These are phyloP conservation scores for Tricholoma furcatifolium DNA, from an alignment of 768 basidiomycete genomes.

Conservation along the genomic window DNA sequence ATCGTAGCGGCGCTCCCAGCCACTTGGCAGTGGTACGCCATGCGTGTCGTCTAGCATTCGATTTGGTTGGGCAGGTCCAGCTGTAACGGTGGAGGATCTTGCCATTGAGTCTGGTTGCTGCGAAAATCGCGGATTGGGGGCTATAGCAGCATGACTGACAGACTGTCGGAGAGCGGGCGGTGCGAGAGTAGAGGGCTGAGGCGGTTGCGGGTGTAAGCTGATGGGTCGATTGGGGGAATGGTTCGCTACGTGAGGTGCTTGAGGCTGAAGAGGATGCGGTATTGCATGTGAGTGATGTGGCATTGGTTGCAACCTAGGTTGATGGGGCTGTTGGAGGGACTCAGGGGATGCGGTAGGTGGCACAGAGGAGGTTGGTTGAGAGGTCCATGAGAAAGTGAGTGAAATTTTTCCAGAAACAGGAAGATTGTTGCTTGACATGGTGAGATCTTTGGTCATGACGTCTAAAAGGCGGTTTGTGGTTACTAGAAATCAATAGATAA, in stretches of 20 bases:
- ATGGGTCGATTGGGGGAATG: constrained; percentile 9
- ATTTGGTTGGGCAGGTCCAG: constrained; percentile 11
- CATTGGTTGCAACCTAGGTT: neutral
- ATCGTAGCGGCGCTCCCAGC: constrained; percentile 85
- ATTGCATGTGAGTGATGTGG: constrained; percentile 1
- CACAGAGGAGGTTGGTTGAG: constrained; percentile 26
- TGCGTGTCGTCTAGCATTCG: constrained; percentile 54
- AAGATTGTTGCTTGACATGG: constrained; percentile 71
- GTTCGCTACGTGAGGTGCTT: constrained; percentile 7
- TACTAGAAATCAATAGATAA: constrained; percentile 16
- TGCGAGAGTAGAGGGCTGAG: constrained; percentile 8
- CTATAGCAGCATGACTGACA: constrained; percentile 23
- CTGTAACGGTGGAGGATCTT: constrained; percentile 13
- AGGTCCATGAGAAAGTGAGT: constrained; percentile 52
- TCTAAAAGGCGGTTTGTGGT: constrained; percentile 37
- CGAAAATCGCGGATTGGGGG: constrained; percentile 19
- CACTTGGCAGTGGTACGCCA: constrained; percentile 63
- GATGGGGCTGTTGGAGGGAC: neutral
- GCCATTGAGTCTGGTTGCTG: constrained; percentile 17
- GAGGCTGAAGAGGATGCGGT: constrained; percentile 8
- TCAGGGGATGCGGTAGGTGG: constrained; percentile 6
- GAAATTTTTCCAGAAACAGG: constrained; percentile 83
- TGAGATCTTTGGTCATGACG: constrained; percentile 72
- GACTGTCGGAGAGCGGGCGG: constrained; percentile 24
- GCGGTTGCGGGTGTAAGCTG: constrained; percentile 11